Evolutionary conservation across 1,284 basidiomycete species (phyloP), one percentile per base, ranked within the genome.

Genomic region (Austroboletus olivaceoglutinosus): DNA sequence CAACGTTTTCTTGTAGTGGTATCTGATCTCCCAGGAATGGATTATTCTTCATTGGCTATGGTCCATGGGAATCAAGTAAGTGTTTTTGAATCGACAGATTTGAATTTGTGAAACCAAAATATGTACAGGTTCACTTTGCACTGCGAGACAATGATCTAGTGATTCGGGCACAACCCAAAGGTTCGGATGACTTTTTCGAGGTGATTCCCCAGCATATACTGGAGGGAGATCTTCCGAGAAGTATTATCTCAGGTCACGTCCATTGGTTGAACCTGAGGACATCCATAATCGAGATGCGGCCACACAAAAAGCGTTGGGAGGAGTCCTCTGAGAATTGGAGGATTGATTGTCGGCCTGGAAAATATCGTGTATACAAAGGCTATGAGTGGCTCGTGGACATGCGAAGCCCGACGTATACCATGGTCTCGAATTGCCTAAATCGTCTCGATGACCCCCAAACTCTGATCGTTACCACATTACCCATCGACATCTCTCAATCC

Each of bases 1-100:
- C 63, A 63, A 62, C 57, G 67, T 10, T 54, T 74, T 12, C 65
- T 73, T 45, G 64, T 75, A 12, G 55, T 72, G 18, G 73, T 75
- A 21, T 52, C 61, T 4, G 56, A 61, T 44, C 59, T 70, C 15
- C 51, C 57, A 2, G 70, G 69, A 1, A 70, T 76, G 69, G 63
- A 70, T 18, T 76, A 65, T 56, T 54, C 59, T 8, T 70, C 67
- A 30, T 59, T 64, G 38, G 55, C 47, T 29, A 13, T 48, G 18
- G n/a, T n/a, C n/a, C n/a, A n/a, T n/a, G n/a, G n/a, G n/a, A n/a
- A n/a, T n/a, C n/a, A n/a, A n/a, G n/a, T n/a, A n/a, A n/a, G n/a
- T n/a, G n/a, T n/a, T n/a, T n/a, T n/a, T n/a, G n/a, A n/a, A n/a
- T n/a, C n/a, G n/a, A n/a, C n/a, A n/a, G n/a, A n/a, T n/a, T n/a